Evolutionary conservation across 345 rosid genomes (phyloP), one percentile per base, ranked within the genome.

Genomic region (Cardiospermum halicacabum): DNA sequence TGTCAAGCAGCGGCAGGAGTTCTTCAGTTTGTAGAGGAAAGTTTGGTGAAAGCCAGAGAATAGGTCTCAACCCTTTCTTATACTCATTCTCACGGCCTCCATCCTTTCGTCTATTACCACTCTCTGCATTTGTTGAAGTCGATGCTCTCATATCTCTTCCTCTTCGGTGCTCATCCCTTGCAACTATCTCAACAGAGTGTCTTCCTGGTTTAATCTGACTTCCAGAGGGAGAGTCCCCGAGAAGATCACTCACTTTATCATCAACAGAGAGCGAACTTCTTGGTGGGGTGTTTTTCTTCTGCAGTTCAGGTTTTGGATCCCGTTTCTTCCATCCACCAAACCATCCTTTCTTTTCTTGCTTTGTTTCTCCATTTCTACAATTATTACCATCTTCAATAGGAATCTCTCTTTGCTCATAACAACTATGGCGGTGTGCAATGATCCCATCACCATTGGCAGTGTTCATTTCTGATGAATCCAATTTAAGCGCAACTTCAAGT

Each of bases 341-440:
- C 99, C 97, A 94, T 18, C 96, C 96, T 78, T 87, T 91, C 87
- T 91, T 94, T 77, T 86, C 97, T 26, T 59, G 82, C 80, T 85
- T 92, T 21, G 56, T 45, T 11, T 81, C 87, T 40, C 76, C 86
- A 77, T 77, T 79, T 76, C 64, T 78, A 65, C 65, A 79, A 56
- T 61, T 67, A 67, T 73, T 85, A 43, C 53, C 56, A 66, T 87
- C 96, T 51, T 84, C 84, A 13, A 91, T 53, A 15, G 89, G 84
- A 77, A 91, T 80, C 65, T 95, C 97, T 75, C 99, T 81, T 12
- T 80, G 82, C 73, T 87, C 97, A 73, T 74, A 88, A 79, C 80
- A 82, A 71, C 89, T 88, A 47, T 76, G 90, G 24, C 86, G 90
- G 53, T 84, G 91, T 25, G 73, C 82, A 58, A 74, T 69, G 34